These are phyloP conservation scores for Immersiporthe knoxdaviesiana DNA, from an alignment of 2,329 filamentous ascomycete genomes.

Conservation along the genomic window DNA sequence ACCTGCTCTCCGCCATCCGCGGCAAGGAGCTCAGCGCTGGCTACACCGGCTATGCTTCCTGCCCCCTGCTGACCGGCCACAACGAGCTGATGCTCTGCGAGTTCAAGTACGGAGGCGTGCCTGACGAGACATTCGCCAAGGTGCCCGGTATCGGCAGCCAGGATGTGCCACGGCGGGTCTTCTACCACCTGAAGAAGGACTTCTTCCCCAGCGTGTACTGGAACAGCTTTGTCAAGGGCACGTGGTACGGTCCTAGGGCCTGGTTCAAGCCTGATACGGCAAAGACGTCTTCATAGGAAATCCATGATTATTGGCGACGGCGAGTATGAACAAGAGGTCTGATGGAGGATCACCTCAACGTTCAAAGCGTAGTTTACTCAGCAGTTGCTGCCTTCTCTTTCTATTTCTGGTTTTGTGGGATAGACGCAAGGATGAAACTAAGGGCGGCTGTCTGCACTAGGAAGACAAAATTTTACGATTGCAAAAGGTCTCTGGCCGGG, in stretches of 20 bases:
- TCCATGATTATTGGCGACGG: no score
- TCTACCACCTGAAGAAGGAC: conserved; percentile 51
- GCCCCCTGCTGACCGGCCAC: conserved; percentile 50
- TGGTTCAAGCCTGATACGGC: conserved; percentile 25
- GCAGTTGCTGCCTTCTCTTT: no score
- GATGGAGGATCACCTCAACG: not conserved
- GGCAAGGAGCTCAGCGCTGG: conserved; percentile 39
- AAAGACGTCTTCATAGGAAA: conserved; percentile 9
- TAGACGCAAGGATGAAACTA: no score
- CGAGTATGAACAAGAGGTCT: not conserved
- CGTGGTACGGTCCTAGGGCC: conserved; percentile 38
- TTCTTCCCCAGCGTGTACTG: conserved; percentile 44
- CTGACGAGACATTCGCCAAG: conserved; percentile 48
- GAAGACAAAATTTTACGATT: not conserved
- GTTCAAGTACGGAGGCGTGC: conserved; percentile 52
- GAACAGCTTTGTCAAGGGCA: conserved; percentile 38
- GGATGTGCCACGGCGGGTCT: conserved; percentile 42
- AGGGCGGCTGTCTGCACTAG: not conserved
- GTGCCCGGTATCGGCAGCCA: conserved; percentile 41
- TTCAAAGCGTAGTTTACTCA: not conserved
- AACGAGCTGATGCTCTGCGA: conserved; percentile 51
- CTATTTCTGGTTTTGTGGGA: no score
- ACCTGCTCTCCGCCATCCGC: conserved; percentile 42
- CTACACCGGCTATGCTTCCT: conserved; percentile 51
- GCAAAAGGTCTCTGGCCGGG: not conserved